These are phyloP conservation scores for Penicillium lagena DNA, from an alignment of 495 filamentous ascomycete species.

Conservation along the genomic window DNA sequence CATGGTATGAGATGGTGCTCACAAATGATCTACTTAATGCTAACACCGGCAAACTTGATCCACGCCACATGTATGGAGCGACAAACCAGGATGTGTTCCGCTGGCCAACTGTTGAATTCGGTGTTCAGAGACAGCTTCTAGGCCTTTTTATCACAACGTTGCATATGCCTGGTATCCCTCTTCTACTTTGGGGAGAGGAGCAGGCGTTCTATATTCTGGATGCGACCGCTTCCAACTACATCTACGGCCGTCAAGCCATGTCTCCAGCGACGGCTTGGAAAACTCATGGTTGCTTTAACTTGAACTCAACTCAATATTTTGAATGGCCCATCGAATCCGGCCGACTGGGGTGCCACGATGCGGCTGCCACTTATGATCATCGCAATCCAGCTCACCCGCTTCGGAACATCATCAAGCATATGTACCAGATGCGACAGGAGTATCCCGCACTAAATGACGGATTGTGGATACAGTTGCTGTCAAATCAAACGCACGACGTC, in stretches of 20 bases:
- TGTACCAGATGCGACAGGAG: conserved; percentile 55
- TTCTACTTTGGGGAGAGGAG: conserved; percentile 65
- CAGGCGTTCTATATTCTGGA: conserved; percentile 64
- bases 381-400: conserved; percentile 63
- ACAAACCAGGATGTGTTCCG: conserved; percentile 74
- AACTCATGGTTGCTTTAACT: conserved; percentile 59
- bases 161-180: conserved; percentile 59
- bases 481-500: conserved; percentile 50
- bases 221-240: conserved; percentile 61
- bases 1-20: conserved; percentile 54
- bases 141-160: conserved; percentile 60
- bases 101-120: conserved; percentile 61
- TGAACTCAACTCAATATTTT: conserved; percentile 50
- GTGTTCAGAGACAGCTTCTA: conserved; percentile 55
- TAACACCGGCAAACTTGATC: conserved; percentile 62
- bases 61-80: conserved; percentile 63
- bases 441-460: conserved; percentile 61
- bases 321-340: conserved; percentile 54
- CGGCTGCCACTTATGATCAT: conserved; percentile 54
- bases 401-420: conserved; percentile 60
- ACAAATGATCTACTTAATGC: conserved; percentile 63
- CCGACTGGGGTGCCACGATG: conserved; percentile 53
- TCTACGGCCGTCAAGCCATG: conserved; percentile 66
- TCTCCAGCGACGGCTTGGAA: conserved; percentile 62
- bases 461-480: conserved; percentile 51